These are phyloP conservation scores for Bifiguratus adelaidae DNA, from an alignment of 192 early-diverging fungal species.

Conservation along the genomic window DNA sequence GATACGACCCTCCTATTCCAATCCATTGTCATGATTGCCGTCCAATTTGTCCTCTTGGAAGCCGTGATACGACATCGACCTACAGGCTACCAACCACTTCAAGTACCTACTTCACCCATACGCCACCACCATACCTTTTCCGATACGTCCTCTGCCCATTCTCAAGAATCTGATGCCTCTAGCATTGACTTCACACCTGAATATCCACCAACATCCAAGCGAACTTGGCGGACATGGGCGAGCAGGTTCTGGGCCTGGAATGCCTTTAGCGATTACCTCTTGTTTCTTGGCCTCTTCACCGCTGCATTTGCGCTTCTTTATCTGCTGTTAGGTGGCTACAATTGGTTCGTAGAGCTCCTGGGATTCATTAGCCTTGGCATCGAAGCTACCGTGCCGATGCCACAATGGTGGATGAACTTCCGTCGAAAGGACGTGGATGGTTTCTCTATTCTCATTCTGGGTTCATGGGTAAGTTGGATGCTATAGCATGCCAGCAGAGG, in stretches of 20 bases:
- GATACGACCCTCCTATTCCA: slow-evolving; percentile 37
- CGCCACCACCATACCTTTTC: too few species aligned
- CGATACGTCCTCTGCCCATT: too few species aligned
- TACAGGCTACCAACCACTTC: slow-evolving; percentile 13
- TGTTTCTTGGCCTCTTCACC: slow-evolving; percentile 13
- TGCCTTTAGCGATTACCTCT: slow-evolving; percentile 19
- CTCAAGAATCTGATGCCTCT: too few species aligned
- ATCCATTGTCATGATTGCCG: slow-evolving; percentile 42
- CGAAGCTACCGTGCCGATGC: slow-evolving; percentile 47
- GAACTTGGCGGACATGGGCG: too few species aligned
- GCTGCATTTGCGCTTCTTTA: slow-evolving; percentile 8
- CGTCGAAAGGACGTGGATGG: slow-evolving; percentile 29
- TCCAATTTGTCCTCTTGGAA: slow-evolving; percentile 37
- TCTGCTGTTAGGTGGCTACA: slow-evolving; percentile 10
- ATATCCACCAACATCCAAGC: too few species aligned
- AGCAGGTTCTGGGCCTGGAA: slow-evolving; percentile 37
- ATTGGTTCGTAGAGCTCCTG: slow-evolving; percentile 20
- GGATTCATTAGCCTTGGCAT: slow-evolving; percentile 35
- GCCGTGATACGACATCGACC: slow-evolving; percentile 29
- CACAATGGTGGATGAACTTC: slow-evolving; percentile 37
- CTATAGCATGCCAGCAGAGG: background rate
- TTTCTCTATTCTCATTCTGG: slow-evolving; percentile 26
- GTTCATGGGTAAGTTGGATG: slow-evolving; percentile 14
- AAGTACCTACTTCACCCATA: too few species aligned
- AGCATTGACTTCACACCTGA: too few species aligned